Evolutionary conservation across 805 yeast genomes (phyloP).

Genomic region (Starmerella davenportii): DNA sequence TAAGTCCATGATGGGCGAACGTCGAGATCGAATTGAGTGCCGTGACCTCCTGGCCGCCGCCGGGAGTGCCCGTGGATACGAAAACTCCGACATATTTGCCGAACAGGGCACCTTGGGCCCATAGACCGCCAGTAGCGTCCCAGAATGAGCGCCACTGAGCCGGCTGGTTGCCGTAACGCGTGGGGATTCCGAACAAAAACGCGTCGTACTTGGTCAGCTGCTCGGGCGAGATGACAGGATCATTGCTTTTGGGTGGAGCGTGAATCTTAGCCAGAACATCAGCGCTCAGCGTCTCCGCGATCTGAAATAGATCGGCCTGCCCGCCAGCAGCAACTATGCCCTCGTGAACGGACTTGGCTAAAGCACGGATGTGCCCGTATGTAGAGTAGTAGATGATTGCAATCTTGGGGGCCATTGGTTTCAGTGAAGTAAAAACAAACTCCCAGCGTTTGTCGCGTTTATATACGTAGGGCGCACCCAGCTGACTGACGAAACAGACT

Average conservation of each 20-base stretch:
- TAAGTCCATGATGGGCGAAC: conserved; percentile 59
- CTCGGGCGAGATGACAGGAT: conserved; percentile 41
- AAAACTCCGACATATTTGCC: conserved; percentile 65
- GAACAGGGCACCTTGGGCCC: conserved; percentile 51
- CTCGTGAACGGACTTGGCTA: conserved; percentile 50
- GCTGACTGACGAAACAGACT: too few relatives aligned
- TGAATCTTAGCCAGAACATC: conserved; percentile 44
- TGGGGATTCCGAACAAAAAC: conserved; percentile 61
- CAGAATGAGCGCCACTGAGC: conserved; percentile 61
- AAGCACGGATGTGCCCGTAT: conserved; percentile 55
- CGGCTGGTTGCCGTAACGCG: conserved; percentile 60
- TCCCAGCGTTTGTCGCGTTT: background rate
- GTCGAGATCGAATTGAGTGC: conserved; percentile 38
- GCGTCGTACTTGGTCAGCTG: conserved; percentile 49
- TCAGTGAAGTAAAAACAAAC: background rate
- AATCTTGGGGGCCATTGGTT: conserved; percentile 29
- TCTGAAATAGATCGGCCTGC: conserved; percentile 52
- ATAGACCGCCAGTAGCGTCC: conserved; percentile 59
- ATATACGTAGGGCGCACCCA: background rate
- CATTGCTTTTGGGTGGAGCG: conserved; percentile 35
- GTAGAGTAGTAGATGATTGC: conserved; percentile 67
- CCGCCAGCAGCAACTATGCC: conserved; percentile 65
- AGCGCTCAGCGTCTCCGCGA: conserved; percentile 56
- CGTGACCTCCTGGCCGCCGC: conserved; percentile 72
- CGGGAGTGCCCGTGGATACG: conserved; percentile 51